Evolutionary conservation across 108 stramenopile species (phyloP).

Genomic region (Discostella stelligeroides): DNA sequence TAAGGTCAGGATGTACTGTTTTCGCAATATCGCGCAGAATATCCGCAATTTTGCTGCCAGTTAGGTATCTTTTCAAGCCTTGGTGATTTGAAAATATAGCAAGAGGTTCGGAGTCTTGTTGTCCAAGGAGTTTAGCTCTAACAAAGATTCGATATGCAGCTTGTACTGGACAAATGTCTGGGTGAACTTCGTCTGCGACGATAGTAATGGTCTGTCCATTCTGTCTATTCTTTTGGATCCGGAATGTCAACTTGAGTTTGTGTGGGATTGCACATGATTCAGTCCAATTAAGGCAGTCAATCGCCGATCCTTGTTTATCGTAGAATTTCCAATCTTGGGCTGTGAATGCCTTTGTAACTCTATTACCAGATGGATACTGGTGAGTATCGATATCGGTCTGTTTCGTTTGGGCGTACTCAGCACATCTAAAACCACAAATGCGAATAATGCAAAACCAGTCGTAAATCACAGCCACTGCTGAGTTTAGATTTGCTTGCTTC

Average conservation of each 20-base stretch:
- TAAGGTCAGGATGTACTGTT: conserved; percentile 6
- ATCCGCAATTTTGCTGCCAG: conserved; percentile 6
- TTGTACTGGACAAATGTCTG: conserved; percentile 3
- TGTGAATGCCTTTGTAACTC: conserved; percentile 12
- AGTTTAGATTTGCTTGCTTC: not conserved
- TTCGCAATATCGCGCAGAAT: not conserved
- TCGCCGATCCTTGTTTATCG: not conserved
- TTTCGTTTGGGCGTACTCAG: conserved; percentile 13
- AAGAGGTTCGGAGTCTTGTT: conserved; percentile 4
- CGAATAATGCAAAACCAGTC: conserved; percentile 8
- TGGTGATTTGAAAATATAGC: conserved; percentile 4
- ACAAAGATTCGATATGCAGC: not conserved
- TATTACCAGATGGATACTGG: conserved; percentile 7
- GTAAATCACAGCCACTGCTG: not conserved
- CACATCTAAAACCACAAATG: not conserved
- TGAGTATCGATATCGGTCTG: conserved; percentile 9
- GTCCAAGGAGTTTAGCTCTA: conserved; percentile 1
- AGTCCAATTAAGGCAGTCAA: too few relatives aligned
- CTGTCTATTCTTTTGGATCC: conserved; percentile 21
- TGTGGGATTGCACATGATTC: not conserved
- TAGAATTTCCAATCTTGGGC: not conserved
- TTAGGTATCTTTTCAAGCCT: conserved; percentile 5
- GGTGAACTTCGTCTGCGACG: not conserved
- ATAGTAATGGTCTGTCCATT: conserved; percentile 10
- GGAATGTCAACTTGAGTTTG: not conserved